These are phyloP conservation scores for Cyberlindnera xylosilytica DNA, from an alignment of 805 yeast genomes.

Conservation along the genomic window DNA sequence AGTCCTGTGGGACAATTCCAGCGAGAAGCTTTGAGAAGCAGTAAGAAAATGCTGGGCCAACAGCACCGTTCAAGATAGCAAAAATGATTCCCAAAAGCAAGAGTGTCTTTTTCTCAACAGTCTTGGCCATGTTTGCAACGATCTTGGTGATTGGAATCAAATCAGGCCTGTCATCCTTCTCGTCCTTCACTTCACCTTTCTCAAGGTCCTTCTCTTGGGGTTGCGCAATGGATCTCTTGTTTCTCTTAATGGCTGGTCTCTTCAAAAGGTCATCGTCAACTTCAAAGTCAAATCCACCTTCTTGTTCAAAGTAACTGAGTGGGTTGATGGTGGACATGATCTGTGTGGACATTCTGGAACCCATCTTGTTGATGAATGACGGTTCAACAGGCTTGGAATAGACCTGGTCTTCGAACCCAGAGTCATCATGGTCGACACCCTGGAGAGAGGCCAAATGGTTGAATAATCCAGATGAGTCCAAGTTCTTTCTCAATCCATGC, in stretches of 20 bases:
- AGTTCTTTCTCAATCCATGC: conserved; percentile 36
- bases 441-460: conserved; percentile 19
- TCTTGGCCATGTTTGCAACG: conserved; percentile 29
- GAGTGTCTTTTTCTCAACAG: conserved; percentile 25
- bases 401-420: not conserved
- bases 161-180: conserved; percentile 20
- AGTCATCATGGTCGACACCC: conserved; percentile 4
- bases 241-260: conserved; percentile 7
- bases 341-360: conserved; percentile 18
- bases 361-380: conserved; percentile 4
- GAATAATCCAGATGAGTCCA: conserved; percentile 27
- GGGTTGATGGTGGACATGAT: conserved; percentile 22
- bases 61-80: conserved; percentile 55
- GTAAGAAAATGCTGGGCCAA: conserved; percentile 76
- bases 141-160: conserved; percentile 29
- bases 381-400: not conserved
- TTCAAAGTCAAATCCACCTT: conserved; percentile 8
- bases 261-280: not conserved
- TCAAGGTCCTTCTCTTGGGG: conserved; percentile 2
- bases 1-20: conserved; percentile 53
- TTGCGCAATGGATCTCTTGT: no score
- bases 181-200: conserved; percentile 4
- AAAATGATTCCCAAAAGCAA: conserved; percentile 49
- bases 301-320: conserved; percentile 14
- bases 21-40: conserved; percentile 67